Conservation (phyloP, 768 basidiomycete genomes). For the Holtermanniella nyarrowii region DNA sequence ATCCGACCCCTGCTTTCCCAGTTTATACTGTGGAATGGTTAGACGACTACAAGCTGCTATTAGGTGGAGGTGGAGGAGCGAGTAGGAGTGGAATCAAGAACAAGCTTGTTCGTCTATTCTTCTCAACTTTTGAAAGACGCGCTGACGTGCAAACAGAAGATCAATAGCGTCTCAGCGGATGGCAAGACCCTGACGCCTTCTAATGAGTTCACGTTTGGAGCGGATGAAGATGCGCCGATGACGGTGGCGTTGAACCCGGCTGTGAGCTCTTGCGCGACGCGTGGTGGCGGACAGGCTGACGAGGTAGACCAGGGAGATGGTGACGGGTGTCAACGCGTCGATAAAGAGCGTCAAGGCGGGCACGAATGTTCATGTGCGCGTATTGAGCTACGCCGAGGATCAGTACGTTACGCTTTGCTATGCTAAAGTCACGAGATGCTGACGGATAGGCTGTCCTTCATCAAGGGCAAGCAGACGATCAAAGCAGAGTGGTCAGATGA, state of each 20-base stretch:
- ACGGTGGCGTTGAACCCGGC: conserved; percentile 65
- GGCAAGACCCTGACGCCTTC: conserved; percentile 23
- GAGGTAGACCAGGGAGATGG: conserved; percentile 46
- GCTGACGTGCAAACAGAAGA: conserved; percentile 21
- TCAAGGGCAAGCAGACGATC: conserved; percentile 56
- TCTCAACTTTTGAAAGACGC: neutral
- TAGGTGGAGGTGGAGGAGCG: conserved; percentile 80
- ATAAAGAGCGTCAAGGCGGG: conserved; percentile 53
- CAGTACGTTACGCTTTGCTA: conserved; percentile 13
- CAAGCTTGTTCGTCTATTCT: conserved; percentile 57
- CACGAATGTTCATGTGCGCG: conserved; percentile 75
- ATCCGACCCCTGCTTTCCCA: conserved; percentile 71
- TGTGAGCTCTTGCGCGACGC: conserved; percentile 47
- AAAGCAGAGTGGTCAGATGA: conserved; percentile 55
- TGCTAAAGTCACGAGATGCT: conserved; percentile 3
- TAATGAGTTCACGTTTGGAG: conserved; percentile 61
- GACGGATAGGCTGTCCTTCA: conserved; percentile 47
- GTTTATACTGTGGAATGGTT: conserved; percentile 79
- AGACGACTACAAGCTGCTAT: conserved; percentile 57
- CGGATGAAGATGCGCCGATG: conserved; percentile 91
- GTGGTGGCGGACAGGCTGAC: conserved; percentile 3
- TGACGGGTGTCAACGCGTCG: conserved; percentile 81
- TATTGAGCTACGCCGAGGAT: conserved; percentile 45
- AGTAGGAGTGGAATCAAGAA: conserved; percentile 86
- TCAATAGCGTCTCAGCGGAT: conserved; percentile 34